phyloP scores from a whole-genome alignment of 768 basidiomycete species.

The Terana coerulea region DNA sequence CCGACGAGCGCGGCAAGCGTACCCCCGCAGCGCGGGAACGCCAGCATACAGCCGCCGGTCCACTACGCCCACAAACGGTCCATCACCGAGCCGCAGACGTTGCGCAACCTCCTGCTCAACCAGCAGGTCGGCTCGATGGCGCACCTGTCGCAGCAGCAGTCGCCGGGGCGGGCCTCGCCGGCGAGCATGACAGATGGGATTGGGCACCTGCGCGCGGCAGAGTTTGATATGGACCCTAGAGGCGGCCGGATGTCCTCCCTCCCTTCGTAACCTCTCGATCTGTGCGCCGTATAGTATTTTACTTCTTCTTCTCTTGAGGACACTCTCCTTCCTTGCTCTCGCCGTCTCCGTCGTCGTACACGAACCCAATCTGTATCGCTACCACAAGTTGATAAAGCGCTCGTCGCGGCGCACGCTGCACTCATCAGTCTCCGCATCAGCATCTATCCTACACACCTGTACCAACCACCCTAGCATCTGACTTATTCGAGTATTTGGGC shows the following conservation, averaged over 20 bases:
- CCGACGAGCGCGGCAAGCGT: slow-evolving; percentile 35
- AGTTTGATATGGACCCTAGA: slow-evolving; percentile 13
- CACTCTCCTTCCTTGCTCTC: background rate
- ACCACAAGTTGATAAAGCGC: slow-evolving; percentile 14
- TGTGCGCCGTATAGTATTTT: background rate
- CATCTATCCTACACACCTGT: slow-evolving; percentile 14
- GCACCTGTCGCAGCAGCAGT: slow-evolving; percentile 8
- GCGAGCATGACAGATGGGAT: slow-evolving; percentile 10
- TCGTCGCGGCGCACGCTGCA: slow-evolving; percentile 10
- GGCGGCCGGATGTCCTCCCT: slow-evolving; percentile 12
- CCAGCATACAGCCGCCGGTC: slow-evolving; percentile 39
- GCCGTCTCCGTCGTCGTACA: slow-evolving; percentile 5
- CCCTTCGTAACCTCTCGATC: slow-evolving; percentile 2
- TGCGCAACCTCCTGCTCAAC: slow-evolving; percentile 22
- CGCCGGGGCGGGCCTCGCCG: background rate
- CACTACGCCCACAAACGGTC: slow-evolving; percentile 56
- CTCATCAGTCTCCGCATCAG: slow-evolving; percentile 10
- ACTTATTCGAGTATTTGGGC: slow-evolving; percentile 12
- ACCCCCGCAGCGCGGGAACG: slow-evolving; percentile 32
- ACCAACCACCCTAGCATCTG: slow-evolving; percentile 15
- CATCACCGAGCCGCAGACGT: slow-evolving; percentile 53
- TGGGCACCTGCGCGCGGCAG: slow-evolving; percentile 9
- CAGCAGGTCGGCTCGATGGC: background rate
- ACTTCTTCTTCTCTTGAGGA: background rate
- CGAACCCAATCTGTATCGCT: slow-evolving; percentile 15